These are phyloP conservation scores for Epichloe festucae DNA, from an alignment of 2,329 filamentous ascomycete genomes.

Conservation along the genomic window DNA sequence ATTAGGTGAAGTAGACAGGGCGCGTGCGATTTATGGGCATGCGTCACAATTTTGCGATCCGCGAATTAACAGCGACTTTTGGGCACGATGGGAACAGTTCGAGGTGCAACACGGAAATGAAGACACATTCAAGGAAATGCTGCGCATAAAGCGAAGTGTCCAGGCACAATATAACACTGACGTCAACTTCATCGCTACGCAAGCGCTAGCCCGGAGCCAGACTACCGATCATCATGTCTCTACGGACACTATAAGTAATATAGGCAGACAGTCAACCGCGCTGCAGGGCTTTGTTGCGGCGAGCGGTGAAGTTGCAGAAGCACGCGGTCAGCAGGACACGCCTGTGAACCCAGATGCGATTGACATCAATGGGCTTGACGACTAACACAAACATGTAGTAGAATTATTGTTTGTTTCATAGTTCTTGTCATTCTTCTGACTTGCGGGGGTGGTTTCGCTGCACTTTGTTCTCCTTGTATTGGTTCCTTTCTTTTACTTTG, in stretches of 20 bases:
- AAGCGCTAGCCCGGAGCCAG: slow-evolving; percentile 79
- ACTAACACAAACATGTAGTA: slow-evolving; percentile 21
- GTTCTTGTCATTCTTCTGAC: background rate
- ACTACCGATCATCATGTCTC: slow-evolving; percentile 33
- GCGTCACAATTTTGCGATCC: slow-evolving; percentile 97
- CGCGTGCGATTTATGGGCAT: slow-evolving; percentile 89
- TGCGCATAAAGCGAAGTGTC: slow-evolving; percentile 92
- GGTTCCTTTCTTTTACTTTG: background rate
- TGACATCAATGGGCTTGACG: slow-evolving; percentile 61
- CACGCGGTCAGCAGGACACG: slow-evolving; percentile 20
- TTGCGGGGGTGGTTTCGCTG: background rate
- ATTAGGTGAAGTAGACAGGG: slow-evolving; percentile 86
- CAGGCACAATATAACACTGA: slow-evolving; percentile 98
- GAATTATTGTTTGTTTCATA: background rate
- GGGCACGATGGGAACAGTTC: slow-evolving; percentile 94
- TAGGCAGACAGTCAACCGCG: slow-evolving; percentile 79
- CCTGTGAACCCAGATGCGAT: slow-evolving; percentile 74
- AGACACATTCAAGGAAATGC: slow-evolving; percentile 98
- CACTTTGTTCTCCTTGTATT: slow-evolving; percentile 5
- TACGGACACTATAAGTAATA: slow-evolving; percentile 74
- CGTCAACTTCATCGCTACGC: slow-evolving; percentile 94
- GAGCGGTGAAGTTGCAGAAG: slow-evolving; percentile 57
- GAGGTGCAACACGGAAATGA: slow-evolving; percentile 98
- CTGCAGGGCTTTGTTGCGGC: slow-evolving; percentile 86
- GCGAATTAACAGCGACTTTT: slow-evolving; percentile 77